Evolutionary conservation across 805 yeast genomes (phyloP), one percentile per base, ranked within the genome.

Genomic region (Wickerhamomyces canadensis): DNA sequence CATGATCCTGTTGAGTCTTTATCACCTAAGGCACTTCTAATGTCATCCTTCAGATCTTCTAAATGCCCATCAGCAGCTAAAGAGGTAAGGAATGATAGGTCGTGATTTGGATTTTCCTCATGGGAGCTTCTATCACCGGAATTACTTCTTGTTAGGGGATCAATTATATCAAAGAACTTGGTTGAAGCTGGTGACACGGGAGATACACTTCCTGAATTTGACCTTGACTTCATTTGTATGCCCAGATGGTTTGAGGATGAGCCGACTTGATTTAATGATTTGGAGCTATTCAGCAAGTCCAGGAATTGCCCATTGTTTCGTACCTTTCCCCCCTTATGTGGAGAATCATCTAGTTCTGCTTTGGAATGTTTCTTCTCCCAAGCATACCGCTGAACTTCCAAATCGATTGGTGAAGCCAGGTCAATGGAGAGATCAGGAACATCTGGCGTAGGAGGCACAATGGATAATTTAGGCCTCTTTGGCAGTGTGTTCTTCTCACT

Each of bases 11-110:
- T 27, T 6, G 32, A 22, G 8, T 24, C 21, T 5, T 29, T 41
- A 12, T 38, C 37, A 13, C 44, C 49, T 14, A 51, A 30, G 4
- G 56, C 54, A n/a, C 28, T 41, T 32, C 36, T 49, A n/a, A 51
- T 37, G 22, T 48, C 56, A 5, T 23, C 37, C 15, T 45, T 48
- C 33, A 51, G 30, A 6, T 35, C 39, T 2, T 18, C n/a, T 4
- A 48, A 29, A 10, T 44, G 48, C 2, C 35, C 42, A 16, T 24
- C 40, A 4, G 41, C 48, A 12, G 35, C 39, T 13, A 30, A 14
- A 6, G 12, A 48, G 34, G 6, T 36, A 34, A 27, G 31, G 37
- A 34, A 48, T 39, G 23, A 43, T 19, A 31, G 17, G 19, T 30
- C 23, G 16, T 27, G 27, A 19, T 17, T 17, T 11, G 15, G 6